Percentiles rank a stretch among this genome's conserved stretches.
These are phyloP conservation scores for Podaxis sp. DNA, from an alignment of 768 basidiomycete species.

Conservation along the genomic window DNA sequence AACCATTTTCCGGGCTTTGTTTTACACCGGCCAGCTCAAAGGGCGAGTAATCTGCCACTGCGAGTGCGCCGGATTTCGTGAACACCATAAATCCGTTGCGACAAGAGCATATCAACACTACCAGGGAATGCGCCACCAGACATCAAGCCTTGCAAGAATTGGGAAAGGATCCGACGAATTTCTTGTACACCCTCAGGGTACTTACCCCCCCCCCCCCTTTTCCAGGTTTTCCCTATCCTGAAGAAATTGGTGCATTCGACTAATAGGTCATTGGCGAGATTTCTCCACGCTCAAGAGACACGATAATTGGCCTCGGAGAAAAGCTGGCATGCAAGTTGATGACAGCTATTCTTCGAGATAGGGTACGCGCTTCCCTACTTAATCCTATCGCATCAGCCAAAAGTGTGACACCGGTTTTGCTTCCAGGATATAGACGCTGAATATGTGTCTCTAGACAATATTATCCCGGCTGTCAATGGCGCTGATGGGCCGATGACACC, in stretches of 20 bases:
- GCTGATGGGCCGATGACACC: constrained; percentile 30
- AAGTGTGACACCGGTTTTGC: not conserved
- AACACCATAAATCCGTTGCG: constrained; percentile 84
- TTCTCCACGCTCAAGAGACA: constrained; percentile 89
- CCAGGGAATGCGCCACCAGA: constrained; percentile 56
- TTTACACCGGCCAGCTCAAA: constrained; percentile 28
- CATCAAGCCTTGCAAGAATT: constrained; percentile 65
- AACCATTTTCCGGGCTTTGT: constrained; percentile 20
- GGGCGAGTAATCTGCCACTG: constrained; percentile 19
- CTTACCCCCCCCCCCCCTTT: constrained; percentile 20
- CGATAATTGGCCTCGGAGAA: constrained; percentile 93
- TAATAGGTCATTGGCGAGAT: constrained; percentile 94
- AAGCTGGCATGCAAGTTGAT: constrained; percentile 89
- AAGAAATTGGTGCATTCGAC: constrained; percentile 13
- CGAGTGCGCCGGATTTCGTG: constrained; percentile 52
- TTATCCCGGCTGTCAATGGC: constrained; percentile 71
- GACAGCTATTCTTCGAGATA: constrained; percentile 84
- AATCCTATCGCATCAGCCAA: not conserved
- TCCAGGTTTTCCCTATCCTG: not conserved
- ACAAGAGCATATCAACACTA: constrained; percentile 84
- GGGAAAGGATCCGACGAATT: constrained; percentile 78
- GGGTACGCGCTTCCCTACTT: constrained; percentile 44
- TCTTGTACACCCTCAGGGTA: constrained; percentile 89
- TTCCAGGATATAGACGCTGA: constrained; percentile 90
- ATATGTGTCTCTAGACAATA: constrained; percentile 88